Base-by-base conservation (phyloP, 179 eudicot species). In the Pouteria campechiana region DNA sequence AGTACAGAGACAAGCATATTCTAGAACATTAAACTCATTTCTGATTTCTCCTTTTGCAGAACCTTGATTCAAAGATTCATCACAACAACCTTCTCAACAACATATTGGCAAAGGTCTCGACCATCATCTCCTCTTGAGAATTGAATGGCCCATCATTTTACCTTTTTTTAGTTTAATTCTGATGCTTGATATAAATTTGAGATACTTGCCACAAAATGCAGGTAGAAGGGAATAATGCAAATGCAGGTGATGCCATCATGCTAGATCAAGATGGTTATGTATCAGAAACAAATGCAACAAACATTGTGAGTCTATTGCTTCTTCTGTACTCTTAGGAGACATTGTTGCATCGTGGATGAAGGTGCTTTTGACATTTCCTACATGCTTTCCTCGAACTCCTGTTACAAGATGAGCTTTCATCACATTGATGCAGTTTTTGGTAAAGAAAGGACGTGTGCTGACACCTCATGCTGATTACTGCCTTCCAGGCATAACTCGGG, bases 391-490 rank as follows among this genome's bases (percentile, higher is more conserved):
- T 21, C 18, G 6, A 15, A 9, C 11, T 4, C 13, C 17, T 3
- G 31, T 30, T 12, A 28, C 18, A 44, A 37, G 29, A 28, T 32
- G 18, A 12, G 18, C 31, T 13, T 7, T 25, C 32, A 37, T 43
- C 4, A 29, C 25, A 23, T 17, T 52, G 47, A 48, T 72, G 76
- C 88, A 92, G 99, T 92, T 92, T 63, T 62, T 87, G 70, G 94
- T 92, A 68, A 92, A 87, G 74, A 87, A 65, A 58, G 96, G 99
- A 37, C 64, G 64, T 50, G 88, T 92, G 46, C 24, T 68, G 38
- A 87, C 96, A 35, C 99, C 99, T 50, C 85, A 73, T 71, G 92
- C 92, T 61, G 99, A 92, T 64, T 87, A 87, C 50, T 92, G 99
- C 64, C 96, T 92, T 63, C 96, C 99, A 41, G 99, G 99, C 46